Percentiles rank a stretch among this genome's conserved stretches.
phyloP scores from a whole-genome alignment of 768 basidiomycete genomes.

The Austroboletus eburneus region DNA sequence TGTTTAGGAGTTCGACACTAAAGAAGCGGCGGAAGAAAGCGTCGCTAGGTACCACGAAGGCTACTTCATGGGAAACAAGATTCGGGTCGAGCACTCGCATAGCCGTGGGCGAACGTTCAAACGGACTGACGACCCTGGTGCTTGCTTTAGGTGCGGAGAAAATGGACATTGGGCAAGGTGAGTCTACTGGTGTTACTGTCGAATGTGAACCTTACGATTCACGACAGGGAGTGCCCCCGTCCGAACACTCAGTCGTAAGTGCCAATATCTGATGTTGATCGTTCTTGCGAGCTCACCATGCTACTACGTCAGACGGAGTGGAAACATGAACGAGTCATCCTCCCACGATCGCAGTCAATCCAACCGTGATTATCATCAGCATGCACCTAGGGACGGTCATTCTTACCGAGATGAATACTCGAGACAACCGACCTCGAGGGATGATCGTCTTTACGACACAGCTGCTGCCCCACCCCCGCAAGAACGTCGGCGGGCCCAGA shows the following conservation, averaged over 20 bases:
- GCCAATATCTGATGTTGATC: background rate
- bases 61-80: slow-evolving; percentile 89
- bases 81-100: slow-evolving; percentile 82
- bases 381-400: slow-evolving; percentile 35
- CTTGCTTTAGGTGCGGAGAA: slow-evolving; percentile 85
- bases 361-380: slow-evolving; percentile 47
- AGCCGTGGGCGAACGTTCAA: slow-evolving; percentile 80
- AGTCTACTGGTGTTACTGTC: too few relatives aligned
- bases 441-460: slow-evolving; percentile 57
- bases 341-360: slow-evolving; percentile 56
- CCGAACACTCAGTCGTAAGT: slow-evolving; percentile 48
- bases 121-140: slow-evolving; percentile 79
- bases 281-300: slow-evolving; percentile 2
- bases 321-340: slow-evolving; percentile 44
- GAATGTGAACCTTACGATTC: too few relatives aligned
- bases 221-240: slow-evolving; percentile 68
- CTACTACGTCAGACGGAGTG: slow-evolving; percentile 33
- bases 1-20: slow-evolving; percentile 73
- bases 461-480: slow-evolving; percentile 39
- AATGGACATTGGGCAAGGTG: slow-evolving; percentile 89
- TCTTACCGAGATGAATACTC: slow-evolving; percentile 56
- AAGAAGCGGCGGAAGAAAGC: slow-evolving; percentile 80
- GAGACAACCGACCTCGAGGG: slow-evolving; percentile 40
- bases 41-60: slow-evolving; percentile 88
- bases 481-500: slow-evolving; percentile 58